These are phyloP conservation scores for Colletotrichum truncatum DNA, from an alignment of 2,329 filamentous ascomycete genomes.

Conservation along the genomic window DNA sequence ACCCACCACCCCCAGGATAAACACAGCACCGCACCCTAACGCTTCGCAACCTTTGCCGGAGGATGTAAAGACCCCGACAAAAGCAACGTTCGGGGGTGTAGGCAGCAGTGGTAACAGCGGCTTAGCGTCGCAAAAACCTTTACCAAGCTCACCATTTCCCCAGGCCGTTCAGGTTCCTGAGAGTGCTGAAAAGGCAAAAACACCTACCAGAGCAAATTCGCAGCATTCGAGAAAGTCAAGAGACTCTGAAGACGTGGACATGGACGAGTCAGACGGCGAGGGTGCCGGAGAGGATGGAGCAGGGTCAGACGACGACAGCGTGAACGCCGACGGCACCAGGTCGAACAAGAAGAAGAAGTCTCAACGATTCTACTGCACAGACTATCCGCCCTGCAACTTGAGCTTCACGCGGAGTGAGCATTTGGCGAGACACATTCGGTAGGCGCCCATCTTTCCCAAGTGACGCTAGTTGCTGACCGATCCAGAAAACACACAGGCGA, in stretches of 20 bases:
- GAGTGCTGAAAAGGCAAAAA: slow-evolving; percentile 50
- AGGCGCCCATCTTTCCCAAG: slow-evolving; percentile 33
- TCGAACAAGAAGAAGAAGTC: slow-evolving; percentile 95
- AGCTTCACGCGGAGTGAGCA: slow-evolving; percentile 98
- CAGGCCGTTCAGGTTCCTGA: slow-evolving; percentile 58
- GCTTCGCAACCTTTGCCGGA: slow-evolving; percentile 40
- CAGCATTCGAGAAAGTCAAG: slow-evolving; percentile 69
- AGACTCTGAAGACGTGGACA: slow-evolving; percentile 76
- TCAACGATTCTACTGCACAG: slow-evolving; percentile 94
- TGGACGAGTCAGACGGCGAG: slow-evolving; percentile 79
- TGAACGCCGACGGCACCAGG: slow-evolving; percentile 71
- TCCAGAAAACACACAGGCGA: slow-evolving; percentile 95
- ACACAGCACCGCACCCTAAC: slow-evolving; percentile 42
- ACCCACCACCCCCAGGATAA: slow-evolving; percentile 45
- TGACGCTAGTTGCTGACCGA: not conserved
- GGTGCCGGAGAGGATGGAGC: slow-evolving; percentile 58
- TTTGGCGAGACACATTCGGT: slow-evolving; percentile 92
- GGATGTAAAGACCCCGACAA: slow-evolving; percentile 70
- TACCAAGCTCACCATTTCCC: slow-evolving; percentile 62
- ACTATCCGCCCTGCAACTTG: slow-evolving; percentile 91
- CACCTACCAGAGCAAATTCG: slow-evolving; percentile 64
- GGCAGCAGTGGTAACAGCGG: slow-evolving; percentile 35
- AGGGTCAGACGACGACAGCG: slow-evolving; percentile 72
- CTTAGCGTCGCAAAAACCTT: slow-evolving; percentile 59
- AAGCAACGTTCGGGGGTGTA: slow-evolving; percentile 57